These are phyloP conservation scores for Parascedosporium putredinis DNA, from an alignment of 2,329 filamentous ascomycete genomes.

Conservation along the genomic window DNA sequence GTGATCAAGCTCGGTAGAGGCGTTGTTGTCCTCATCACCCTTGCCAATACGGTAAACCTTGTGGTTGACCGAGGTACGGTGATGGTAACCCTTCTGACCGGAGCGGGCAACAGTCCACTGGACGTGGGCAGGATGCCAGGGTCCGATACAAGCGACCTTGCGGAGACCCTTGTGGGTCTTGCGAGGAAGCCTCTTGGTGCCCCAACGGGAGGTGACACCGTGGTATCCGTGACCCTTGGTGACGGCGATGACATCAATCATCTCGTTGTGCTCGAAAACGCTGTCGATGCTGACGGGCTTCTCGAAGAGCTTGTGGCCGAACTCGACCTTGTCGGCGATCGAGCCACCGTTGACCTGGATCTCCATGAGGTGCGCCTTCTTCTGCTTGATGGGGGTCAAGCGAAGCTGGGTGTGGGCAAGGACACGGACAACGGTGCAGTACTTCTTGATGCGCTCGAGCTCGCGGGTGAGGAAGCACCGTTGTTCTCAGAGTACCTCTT, in stretches of 20 bases:
- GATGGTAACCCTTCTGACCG: constrained; percentile 99
- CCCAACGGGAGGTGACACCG: constrained; percentile 97
- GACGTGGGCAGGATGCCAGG: constrained; percentile 99
- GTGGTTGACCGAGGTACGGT: constrained; percentile 99
- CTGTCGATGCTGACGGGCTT: constrained; percentile 88
- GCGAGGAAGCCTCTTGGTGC: constrained; percentile 99
- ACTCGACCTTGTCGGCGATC: constrained; percentile 92
- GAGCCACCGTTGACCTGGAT: constrained; percentile 99
- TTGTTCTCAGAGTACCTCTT: constrained; percentile 97
- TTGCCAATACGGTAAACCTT: constrained; percentile 99
- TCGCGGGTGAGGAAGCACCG: constrained; percentile 89
- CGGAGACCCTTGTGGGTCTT: constrained; percentile 99
- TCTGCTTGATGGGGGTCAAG: constrained; percentile 99
- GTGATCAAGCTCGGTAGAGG: constrained; percentile 88
- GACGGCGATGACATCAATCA: constrained; percentile 98
- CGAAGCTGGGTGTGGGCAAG: constrained; percentile 99
- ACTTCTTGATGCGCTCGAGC: constrained; percentile 99
- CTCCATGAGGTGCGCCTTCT: constrained; percentile 99
- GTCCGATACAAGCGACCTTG: constrained; percentile 99
- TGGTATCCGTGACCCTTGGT: constrained; percentile 99
- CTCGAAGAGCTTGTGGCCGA: constrained; percentile 94
- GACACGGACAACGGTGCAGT: constrained; percentile 98
- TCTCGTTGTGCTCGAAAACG: constrained; percentile 99
- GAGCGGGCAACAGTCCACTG: constrained; percentile 99
- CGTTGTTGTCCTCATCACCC: constrained; percentile 81